Evolutionary conservation across 306 rosid genomes (phyloP).

Genomic region (Dryas alaskensis): DNA sequence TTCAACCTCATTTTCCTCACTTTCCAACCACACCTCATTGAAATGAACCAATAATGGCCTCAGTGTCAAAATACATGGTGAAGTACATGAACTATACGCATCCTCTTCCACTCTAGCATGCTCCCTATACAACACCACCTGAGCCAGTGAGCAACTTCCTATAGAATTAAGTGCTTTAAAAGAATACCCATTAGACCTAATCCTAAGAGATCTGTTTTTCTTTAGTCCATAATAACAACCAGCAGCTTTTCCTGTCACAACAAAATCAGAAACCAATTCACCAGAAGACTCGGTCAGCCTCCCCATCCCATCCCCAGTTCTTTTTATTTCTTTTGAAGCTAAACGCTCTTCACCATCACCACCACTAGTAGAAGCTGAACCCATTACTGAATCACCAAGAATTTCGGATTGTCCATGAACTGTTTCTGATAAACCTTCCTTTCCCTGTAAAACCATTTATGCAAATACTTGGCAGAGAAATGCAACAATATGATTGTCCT

Average conservation of each 20-base stretch:
- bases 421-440: not conserved
- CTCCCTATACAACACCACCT: not conserved
- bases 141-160: not conserved
- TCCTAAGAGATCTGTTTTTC: not conserved
- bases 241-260: not conserved
- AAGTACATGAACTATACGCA: not conserved
- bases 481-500: not conserved
- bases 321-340: no score
- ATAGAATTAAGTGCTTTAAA: not conserved
- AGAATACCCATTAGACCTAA: not conserved
- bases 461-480: not conserved
- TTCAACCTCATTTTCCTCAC: not conserved
- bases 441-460: not conserved
- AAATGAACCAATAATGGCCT: not conserved
- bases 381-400: not conserved
- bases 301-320: not conserved
- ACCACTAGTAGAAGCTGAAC: not conserved
- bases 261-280: constrained; percentile 4
- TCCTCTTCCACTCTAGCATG: not conserved
- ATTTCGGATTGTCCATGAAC: not conserved
- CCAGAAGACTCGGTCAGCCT: not conserved
- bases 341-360: not conserved
- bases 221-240: not conserved
- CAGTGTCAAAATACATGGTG: not conserved
- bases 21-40: not conserved